Evolutionary conservation across 345 rosid genomes (phyloP), one percentile per base, ranked within the genome.

Genomic region (Populus nigra): DNA sequence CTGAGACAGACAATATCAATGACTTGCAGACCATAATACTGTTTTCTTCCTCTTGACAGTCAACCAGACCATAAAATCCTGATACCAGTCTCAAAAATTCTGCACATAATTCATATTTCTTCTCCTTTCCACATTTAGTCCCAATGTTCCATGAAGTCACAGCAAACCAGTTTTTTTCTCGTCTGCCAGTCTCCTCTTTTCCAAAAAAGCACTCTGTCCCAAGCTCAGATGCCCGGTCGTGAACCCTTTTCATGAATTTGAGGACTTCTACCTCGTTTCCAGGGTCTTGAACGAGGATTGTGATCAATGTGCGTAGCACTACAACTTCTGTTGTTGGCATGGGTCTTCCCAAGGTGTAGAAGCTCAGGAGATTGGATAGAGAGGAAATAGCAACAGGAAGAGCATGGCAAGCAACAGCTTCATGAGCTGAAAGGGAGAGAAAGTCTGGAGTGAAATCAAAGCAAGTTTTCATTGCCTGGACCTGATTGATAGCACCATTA

Each of bases 91-190:
- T 87, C 17, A 89, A 70, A 74, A 92, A 92, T 70, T 89, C 96
- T 71, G 88, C 84, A 82, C 94, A 91, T 73, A 84, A 61, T 80
- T 88, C 92, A 79, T 84, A 92, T 29, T 89, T 87, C 85, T 89
- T 90, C 69, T 85, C 86, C 78, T 89, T 92, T 61, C 99, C 97
- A 83, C 92, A 88, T 63, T 77, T 88, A 68, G 92, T 83, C 77
- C 98, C 99, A 67, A 82, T 76, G 84, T 96, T 96, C 98, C 97
- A 96, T 15, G 89, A 89, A 81, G 91, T 91, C 49, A 84, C 88
- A 9, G 93, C 92, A 90, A 96, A 93, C 99, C 98, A 96, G 63
- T 88, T 89, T 72, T 74, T 77, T 83, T 96, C 98, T 83, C 98
- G 85, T 61, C 81, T 87, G 66, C 94, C 96, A 74, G 86, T 87